Percentiles rank a stretch among this genome's conserved stretches.
Conservation (phyloP, 78 protist genomes). For the Bodo saltans region DNA sequence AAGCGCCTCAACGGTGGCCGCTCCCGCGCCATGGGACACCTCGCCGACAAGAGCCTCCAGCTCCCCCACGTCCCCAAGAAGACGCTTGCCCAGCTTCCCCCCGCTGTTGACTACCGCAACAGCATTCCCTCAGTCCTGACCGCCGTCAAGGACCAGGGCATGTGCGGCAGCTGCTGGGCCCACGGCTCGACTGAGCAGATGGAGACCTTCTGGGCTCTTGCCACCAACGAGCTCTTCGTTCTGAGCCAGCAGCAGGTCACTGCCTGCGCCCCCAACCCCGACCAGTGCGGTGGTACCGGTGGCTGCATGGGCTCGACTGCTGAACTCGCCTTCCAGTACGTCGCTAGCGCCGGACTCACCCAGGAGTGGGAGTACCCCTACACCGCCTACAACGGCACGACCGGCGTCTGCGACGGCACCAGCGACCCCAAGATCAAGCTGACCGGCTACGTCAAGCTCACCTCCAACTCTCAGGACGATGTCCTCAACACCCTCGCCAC, state of each 20-base stretch:
- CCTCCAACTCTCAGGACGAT: conserved; percentile 29
- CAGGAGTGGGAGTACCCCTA: conserved; percentile 42
- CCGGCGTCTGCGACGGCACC: conserved; percentile 2
- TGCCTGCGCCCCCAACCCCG: conserved; percentile 37
- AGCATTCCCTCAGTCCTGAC: conserved; percentile 47
- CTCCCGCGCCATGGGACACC: neutral
- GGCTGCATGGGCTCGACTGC: conserved; percentile 42
- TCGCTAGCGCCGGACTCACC: conserved; percentile 10
- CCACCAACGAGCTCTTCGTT: neutral
- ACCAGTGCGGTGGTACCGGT: conserved; percentile 46
- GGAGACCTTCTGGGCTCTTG: conserved; percentile 28
- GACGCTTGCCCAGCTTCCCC: conserved; percentile 9
- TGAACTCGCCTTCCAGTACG: conserved; percentile 31
- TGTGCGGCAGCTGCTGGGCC: conserved; percentile 87
- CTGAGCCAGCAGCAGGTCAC: conserved; percentile 17
- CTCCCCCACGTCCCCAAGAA: neutral
- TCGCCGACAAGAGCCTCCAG: neutral
- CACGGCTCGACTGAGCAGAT: conserved; percentile 65
- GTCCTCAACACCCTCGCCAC: conserved; percentile 30
- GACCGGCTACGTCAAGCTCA: conserved; percentile 31
- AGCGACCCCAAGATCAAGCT: neutral
- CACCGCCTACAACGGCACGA: conserved; percentile 6
- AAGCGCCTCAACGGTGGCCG: neutral
- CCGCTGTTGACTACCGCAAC: conserved; percentile 1
- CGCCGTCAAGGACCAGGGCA: conserved; percentile 82